These are phyloP conservation scores for Fraxinus pennsylvanica DNA, from an alignment of 257 asterid species.

Conservation along the genomic window DNA sequence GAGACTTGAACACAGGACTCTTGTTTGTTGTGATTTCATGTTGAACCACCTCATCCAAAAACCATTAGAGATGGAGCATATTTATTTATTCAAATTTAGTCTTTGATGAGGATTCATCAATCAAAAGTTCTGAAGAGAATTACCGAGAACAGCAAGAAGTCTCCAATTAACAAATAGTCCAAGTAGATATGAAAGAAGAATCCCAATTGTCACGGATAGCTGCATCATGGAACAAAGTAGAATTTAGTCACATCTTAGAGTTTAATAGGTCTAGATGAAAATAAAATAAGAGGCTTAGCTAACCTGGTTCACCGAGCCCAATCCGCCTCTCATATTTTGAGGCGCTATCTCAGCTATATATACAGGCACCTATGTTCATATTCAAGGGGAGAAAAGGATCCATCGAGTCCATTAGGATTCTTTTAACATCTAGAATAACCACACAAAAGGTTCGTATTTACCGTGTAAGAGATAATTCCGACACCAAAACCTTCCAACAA, in stretches of 20 bases:
- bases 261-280: conserved; percentile 13
- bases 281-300: conserved; percentile 1
- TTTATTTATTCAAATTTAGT: neutral
- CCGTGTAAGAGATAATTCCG: conserved; percentile 87
- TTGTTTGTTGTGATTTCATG: neutral
- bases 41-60: neutral
- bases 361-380: conserved; percentile 70
- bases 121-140: conserved; percentile 20
- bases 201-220: conserved; percentile 94
- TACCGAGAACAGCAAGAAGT: conserved; percentile 87
- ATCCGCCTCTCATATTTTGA: conserved; percentile 73
- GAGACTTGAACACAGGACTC: neutral
- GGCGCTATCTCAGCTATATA: conserved; percentile 97
- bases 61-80: neutral
- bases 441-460: conserved; percentile 29
- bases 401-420: neutral
- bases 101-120: neutral
- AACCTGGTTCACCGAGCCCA: conserved; percentile 96
- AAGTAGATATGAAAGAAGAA: conserved; percentile 74
- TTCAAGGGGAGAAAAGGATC: conserved; percentile 10
- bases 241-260: conserved; percentile 18
- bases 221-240: conserved; percentile 29
- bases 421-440: conserved; percentile 20
- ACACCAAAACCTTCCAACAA: conserved; percentile 96
- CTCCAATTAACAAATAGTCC: conserved; percentile 87